These are phyloP conservation scores for Boletus sensibilis DNA, from an alignment of 768 basidiomycete species.

Conservation along the genomic window DNA sequence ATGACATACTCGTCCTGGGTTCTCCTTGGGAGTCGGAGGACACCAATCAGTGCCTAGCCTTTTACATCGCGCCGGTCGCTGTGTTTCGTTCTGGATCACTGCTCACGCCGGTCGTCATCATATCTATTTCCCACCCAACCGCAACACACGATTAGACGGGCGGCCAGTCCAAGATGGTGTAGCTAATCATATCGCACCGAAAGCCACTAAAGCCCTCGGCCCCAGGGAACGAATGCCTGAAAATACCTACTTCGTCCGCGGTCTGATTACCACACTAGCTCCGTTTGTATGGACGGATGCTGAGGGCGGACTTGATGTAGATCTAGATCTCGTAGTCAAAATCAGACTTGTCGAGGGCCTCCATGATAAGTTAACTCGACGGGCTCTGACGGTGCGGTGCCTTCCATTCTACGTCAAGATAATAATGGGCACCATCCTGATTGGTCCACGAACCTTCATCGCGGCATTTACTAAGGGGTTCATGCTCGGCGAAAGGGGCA, in stretches of 20 bases:
- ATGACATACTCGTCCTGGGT: not conserved
- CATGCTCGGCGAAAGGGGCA: slow-evolving; percentile 3
- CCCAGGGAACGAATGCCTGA: slow-evolving; percentile 20
- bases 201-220: slow-evolving; percentile 22
- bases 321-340: slow-evolving; percentile 25
- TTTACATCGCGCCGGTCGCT: not conserved
- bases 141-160: not conserved
- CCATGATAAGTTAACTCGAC: slow-evolving; percentile 4
- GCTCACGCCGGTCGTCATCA: not conserved
- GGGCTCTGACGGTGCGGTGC: slow-evolving; percentile 2
- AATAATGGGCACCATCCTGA: slow-evolving; percentile 3
- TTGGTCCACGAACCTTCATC: slow-evolving; percentile 17
- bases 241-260: slow-evolving; percentile 14
- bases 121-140: slow-evolving; percentile 9
- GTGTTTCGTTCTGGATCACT: not conserved
- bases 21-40: slow-evolving; percentile 1
- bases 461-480: slow-evolving; percentile 10
- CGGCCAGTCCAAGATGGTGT: not conserved
- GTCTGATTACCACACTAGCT: slow-evolving; percentile 26
- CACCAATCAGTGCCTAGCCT: not conserved
- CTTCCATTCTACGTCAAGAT: slow-evolving; percentile 1
- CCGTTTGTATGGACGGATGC: slow-evolving; percentile 16
- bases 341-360: slow-evolving; percentile 23
- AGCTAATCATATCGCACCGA: slow-evolving; percentile 17
- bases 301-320: not conserved